Conservation (phyloP, 495 filamentous ascomycete genomes). For the Penicillium macrosclerotiorum region DNA sequence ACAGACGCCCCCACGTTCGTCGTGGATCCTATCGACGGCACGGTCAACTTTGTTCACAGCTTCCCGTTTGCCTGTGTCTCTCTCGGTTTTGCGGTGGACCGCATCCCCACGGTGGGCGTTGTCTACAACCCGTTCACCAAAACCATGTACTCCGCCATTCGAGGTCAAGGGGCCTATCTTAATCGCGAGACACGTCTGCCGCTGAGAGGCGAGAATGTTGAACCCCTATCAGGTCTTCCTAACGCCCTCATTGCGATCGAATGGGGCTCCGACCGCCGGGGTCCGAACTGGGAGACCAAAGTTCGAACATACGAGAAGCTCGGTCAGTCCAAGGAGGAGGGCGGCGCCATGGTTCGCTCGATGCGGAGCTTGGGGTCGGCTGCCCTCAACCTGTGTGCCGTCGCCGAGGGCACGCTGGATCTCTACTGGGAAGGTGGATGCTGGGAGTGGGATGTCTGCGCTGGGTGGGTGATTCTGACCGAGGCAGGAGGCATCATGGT, state of each 20-base stretch:
- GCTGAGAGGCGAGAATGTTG: conserved; percentile 43
- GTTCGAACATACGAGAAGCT: conserved; percentile 65
- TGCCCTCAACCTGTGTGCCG: conserved; percentile 79
- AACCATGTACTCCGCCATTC: conserved; percentile 67
- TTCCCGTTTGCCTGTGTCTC: conserved; percentile 81
- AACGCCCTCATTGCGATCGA: conserved; percentile 69
- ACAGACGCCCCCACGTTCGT: conserved; percentile 77
- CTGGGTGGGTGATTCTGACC: conserved; percentile 81
- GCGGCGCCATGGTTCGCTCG: conserved; percentile 82
- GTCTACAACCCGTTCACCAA: conserved; percentile 80
- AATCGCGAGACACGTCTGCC: conserved; percentile 53
- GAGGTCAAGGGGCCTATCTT: conserved; percentile 65
- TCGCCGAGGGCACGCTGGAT: conserved; percentile 77
- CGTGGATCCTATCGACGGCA: conserved; percentile 88
- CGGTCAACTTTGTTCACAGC: conserved; percentile 82
- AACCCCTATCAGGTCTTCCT: conserved; percentile 56
- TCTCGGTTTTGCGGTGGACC: conserved; percentile 67
- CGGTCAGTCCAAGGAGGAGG: conserved; percentile 57
- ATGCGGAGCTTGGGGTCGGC: conserved; percentile 74
- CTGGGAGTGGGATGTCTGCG: conserved; percentile 94
- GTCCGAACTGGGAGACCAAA: conserved; percentile 76
- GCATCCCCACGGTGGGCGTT: conserved; percentile 68
- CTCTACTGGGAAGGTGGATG: conserved; percentile 92
- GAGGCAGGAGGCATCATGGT: conserved; percentile 84
- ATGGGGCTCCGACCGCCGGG: conserved; percentile 73